Evolutionary conservation across 495 filamentous ascomycete genomes (phyloP).

Genomic region (Podospora conica): DNA sequence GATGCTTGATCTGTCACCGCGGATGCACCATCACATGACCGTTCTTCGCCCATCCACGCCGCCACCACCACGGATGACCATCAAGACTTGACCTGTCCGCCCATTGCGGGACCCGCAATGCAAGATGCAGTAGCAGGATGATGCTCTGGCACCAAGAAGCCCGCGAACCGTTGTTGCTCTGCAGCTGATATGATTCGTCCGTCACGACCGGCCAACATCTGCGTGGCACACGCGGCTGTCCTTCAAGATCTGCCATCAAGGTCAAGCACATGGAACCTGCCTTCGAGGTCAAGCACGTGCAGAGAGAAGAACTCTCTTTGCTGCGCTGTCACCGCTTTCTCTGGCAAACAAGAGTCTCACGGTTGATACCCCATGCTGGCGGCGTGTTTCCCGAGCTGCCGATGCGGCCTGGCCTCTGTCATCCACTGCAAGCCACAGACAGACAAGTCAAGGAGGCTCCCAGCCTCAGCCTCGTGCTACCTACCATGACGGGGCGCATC

Average conservation of each 20-base stretch:
- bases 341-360: not conserved
- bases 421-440: too few relatives aligned
- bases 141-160: not conserved
- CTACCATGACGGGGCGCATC: too few relatives aligned
- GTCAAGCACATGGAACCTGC: not conserved
- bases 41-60: not conserved
- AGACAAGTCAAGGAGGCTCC: too few relatives aligned
- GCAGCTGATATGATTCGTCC: not conserved
- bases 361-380: not conserved
- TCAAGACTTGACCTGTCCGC: not conserved
- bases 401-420: too few relatives aligned
- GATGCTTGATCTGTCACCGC: constrained; percentile 4
- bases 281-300: not conserved
- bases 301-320: not conserved
- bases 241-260: not conserved
- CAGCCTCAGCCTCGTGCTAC: too few relatives aligned
- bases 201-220: not conserved
- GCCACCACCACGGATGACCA: not conserved
- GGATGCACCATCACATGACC: not conserved
- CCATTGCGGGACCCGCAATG: not conserved
- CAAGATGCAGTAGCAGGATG: not conserved
- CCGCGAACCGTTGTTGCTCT: not conserved
- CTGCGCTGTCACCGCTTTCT: not conserved
- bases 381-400: too few relatives aligned
- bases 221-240: not conserved